Percentiles rank a stretch among this genome's conserved stretches.
phyloP scores from a whole-genome alignment of 2,329 filamentous ascomycete species.

The Graphilbum sp. region DNA sequence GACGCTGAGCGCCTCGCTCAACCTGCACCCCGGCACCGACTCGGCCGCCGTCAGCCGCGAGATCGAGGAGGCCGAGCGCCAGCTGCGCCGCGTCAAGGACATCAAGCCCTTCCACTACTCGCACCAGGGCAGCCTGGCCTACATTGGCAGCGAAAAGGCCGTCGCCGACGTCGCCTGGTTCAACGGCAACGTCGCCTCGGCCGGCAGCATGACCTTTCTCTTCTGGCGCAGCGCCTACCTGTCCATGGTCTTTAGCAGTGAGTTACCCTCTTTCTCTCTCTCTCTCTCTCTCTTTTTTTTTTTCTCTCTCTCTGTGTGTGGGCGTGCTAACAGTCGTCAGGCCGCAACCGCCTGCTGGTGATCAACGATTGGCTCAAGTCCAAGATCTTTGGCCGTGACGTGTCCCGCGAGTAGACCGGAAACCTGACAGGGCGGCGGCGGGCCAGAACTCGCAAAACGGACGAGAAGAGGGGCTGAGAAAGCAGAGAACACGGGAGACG shows the following conservation, averaged over 20 bases:
- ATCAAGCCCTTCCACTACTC: slow-evolving; percentile 97
- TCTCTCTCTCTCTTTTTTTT: not conserved
- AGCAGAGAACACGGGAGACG: not conserved
- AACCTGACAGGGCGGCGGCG: not conserved
- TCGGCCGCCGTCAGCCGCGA: slow-evolving; percentile 52
- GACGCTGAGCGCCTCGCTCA: slow-evolving; percentile 46
- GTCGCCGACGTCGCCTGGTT: slow-evolving; percentile 96
- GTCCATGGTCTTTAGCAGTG: slow-evolving; percentile 99
- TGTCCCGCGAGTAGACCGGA: slow-evolving; percentile 69
- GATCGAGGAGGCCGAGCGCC: slow-evolving; percentile 76
- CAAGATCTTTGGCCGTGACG: slow-evolving; percentile 89
- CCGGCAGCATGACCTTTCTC: slow-evolving; percentile 86
- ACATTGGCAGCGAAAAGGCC: slow-evolving; percentile 92
- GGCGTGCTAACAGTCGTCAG: slow-evolving; percentile 26
- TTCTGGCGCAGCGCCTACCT: slow-evolving; percentile 98
- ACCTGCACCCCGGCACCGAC: slow-evolving; percentile 44
- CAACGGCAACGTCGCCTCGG: slow-evolving; percentile 88
- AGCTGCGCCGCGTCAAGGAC: slow-evolving; percentile 78
- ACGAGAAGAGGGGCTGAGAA: no score
- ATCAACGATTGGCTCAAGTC: slow-evolving; percentile 93
- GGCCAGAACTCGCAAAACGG: not conserved
- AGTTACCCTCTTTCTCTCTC: slow-evolving; percentile 26
- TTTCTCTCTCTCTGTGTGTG: not conserved
- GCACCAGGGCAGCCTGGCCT: slow-evolving; percentile 90
- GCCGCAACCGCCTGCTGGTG: slow-evolving; percentile 87